phyloP scores from a whole-genome alignment of 305 asterid genomes.

The Nicotiana rustica region DNA sequence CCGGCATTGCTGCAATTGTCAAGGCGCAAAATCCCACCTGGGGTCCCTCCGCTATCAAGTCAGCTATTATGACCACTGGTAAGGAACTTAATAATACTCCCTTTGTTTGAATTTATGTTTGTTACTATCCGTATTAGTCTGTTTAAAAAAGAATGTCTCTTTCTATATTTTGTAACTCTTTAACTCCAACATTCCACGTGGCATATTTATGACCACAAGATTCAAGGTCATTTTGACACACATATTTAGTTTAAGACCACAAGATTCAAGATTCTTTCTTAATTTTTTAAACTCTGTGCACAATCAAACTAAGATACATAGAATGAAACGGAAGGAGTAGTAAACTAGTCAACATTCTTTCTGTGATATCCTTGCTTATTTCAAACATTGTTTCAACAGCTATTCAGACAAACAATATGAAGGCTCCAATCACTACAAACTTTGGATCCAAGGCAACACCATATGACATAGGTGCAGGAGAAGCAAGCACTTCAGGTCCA shows the following conservation, averaged over 20 bases:
- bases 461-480: conserved; percentile 79
- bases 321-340: too few relatives aligned
- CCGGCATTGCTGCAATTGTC: conserved; percentile 72
- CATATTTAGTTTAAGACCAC: too few relatives aligned
- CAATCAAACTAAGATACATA: too few relatives aligned
- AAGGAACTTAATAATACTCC: neutral
- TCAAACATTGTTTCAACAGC: conserved; percentile 42
- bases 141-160: too few relatives aligned
- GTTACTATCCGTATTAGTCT: neutral
- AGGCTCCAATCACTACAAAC: conserved; percentile 46
- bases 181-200: too few relatives aligned
- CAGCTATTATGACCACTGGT: conserved; percentile 95
- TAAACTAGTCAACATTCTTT: neutral
- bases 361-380: neutral
- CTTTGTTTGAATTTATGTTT: too few relatives aligned
- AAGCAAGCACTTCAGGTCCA: conserved; percentile 61
- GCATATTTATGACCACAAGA: too few relatives aligned
- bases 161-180: too few relatives aligned
- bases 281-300: too few relatives aligned
- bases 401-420: conserved; percentile 47
- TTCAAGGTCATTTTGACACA: too few relatives aligned
- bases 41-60: conserved; percentile 73
- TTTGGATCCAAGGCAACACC: conserved; percentile 50
- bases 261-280: too few relatives aligned
- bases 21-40: conserved; percentile 71